Evolutionary conservation across 192 early-diverging fungal genomes (phyloP), one percentile per base, ranked within the genome.

Genomic region (Chytriomyces sp.): DNA sequence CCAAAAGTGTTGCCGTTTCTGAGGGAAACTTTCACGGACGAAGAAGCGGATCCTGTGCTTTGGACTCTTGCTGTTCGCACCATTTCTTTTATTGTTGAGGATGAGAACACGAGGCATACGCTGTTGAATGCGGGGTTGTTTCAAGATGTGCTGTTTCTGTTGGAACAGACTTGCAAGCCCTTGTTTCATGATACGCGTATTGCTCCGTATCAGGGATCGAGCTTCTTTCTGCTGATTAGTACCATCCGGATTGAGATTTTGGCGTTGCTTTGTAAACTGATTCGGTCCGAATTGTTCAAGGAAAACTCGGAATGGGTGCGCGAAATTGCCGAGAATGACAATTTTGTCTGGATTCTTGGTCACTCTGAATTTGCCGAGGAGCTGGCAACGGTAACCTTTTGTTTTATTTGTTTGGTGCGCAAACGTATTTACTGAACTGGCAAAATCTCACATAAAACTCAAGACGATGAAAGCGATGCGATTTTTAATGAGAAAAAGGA

Each of bases 1-100:
- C 20, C 49, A 57, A 71, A 48, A 59, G 1, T 71, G 5, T 13
- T 71, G 9, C 69, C 49, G 10, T 71, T 59, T 53, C 23, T 71
- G 13, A 10, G 24, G 23, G 69, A 71, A 20, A 24, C 35, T 16
- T 20, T 71, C 6, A 23, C 57, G 9, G 4, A 50, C 35, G 45
- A 50, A 13, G 57, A 44, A 0, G 26, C 13, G 24, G 69, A 71
- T 24, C 26, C 69, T 4, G 69, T 71, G 2, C 50, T 71, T 8
- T 26, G 50, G 47, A 57, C 57, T 57, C 69, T 71, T 6, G 16
- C 49, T 50, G 69, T 60, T 26, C 46, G 26, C 3, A 57, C 20
- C 20, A 3, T 57, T 57, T 57, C 53, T n/a, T 57, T 20, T 13
- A 57, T 57, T 13, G 13, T 57, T 13, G 53, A 57, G 20, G 53